These are phyloP conservation scores for Neonectria neomacrospora DNA, from an alignment of 2,329 filamentous ascomycete genomes.

Conservation along the genomic window DNA sequence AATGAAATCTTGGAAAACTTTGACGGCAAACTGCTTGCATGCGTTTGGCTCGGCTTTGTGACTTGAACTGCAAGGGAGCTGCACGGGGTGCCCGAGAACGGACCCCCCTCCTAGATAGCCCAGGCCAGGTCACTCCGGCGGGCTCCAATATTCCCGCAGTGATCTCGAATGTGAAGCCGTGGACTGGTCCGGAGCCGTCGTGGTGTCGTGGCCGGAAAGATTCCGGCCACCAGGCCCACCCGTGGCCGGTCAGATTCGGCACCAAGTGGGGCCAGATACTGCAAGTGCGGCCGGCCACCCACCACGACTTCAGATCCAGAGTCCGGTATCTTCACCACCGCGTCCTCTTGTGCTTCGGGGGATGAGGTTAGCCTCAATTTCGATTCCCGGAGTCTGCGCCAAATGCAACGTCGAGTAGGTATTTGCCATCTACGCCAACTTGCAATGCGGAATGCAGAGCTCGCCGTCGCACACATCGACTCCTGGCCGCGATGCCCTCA, in stretches of 20 bases:
- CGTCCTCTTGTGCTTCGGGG: conserved; percentile 1
- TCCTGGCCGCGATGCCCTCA: conserved; percentile 13
- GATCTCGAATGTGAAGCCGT: conserved; percentile 24
- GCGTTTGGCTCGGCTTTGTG: conserved; percentile 2
- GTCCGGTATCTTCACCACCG: background rate
- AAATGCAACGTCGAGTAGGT: background rate
- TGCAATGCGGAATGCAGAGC: background rate
- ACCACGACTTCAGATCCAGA: conserved; percentile 6
- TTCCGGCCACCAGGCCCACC: conserved; percentile 47
- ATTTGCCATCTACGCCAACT: background rate
- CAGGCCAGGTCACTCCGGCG: conserved; percentile 9
- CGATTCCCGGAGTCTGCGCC: too few relatives aligned
- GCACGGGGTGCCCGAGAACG: conserved; percentile 21
- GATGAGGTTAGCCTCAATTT: background rate
- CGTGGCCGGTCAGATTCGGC: conserved; percentile 41
- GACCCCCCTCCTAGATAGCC: conserved; percentile 21
- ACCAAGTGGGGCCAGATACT: conserved; percentile 26
- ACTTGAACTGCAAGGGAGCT: conserved; percentile 13
- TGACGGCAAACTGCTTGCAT: conserved; percentile 3
- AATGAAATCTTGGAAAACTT: background rate
- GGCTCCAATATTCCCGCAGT: conserved; percentile 11
- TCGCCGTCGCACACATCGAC: background rate
- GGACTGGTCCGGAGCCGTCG: conserved; percentile 41
- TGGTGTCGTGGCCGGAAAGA: conserved; percentile 48
- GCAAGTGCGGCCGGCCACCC: conserved; percentile 25